phyloP scores from a whole-genome alignment of 2,329 filamentous ascomycete genomes.

The Elsinoe batatas region DNA sequence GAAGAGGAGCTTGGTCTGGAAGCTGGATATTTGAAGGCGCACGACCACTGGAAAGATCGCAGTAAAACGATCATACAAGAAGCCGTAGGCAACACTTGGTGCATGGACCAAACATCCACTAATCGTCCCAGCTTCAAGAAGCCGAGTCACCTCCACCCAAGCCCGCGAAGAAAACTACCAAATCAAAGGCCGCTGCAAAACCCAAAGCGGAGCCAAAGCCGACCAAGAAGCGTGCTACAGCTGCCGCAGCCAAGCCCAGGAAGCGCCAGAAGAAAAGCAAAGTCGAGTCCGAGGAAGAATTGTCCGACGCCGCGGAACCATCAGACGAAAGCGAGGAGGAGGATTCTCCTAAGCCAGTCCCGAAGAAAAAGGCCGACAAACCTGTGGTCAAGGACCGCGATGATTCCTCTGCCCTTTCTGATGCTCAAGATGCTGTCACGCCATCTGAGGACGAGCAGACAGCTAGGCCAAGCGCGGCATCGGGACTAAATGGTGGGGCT shows the following conservation, averaged over 20 bases:
- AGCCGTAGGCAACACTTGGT: slow-evolving; percentile 26
- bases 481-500: slow-evolving; percentile 11
- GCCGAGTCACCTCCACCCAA: slow-evolving; percentile 11
- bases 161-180: slow-evolving; percentile 10
- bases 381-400: slow-evolving; percentile 13
- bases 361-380: slow-evolving; percentile 13
- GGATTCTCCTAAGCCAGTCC: neutral
- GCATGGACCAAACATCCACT: neutral
- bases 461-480: slow-evolving; percentile 11
- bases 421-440: slow-evolving; percentile 7
- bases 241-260: neutral
- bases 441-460: slow-evolving; percentile 8
- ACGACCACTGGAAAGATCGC: slow-evolving; percentile 43
- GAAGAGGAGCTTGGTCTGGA: slow-evolving; percentile 44
- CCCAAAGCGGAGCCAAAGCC: neutral
- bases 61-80: slow-evolving; percentile 46
- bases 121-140: neutral
- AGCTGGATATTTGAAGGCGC: slow-evolving; percentile 46
- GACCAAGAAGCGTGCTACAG: neutral
- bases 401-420: slow-evolving; percentile 12
- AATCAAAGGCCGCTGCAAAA: neutral
- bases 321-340: slow-evolving; percentile 4
- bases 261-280: slow-evolving; percentile 1
- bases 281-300: slow-evolving; percentile 8
- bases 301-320: neutral